Conservation (phyloP, 2,329 filamentous ascomycete species). For the Colletotrichum trifolii region DNA sequence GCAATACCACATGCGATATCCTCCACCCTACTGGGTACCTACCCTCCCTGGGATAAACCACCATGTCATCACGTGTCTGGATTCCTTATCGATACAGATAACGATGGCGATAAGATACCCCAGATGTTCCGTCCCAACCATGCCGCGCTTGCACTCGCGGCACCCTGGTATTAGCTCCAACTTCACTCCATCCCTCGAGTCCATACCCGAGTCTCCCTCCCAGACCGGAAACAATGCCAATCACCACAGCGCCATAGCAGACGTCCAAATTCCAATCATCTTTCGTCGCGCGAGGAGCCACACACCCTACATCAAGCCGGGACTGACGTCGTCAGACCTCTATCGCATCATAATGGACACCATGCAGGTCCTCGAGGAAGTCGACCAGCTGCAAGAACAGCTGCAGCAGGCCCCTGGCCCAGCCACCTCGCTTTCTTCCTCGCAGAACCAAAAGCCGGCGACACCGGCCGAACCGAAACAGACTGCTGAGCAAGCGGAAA, state of each 20-base stretch:
- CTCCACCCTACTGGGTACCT: neutral
- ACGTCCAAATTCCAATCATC: neutral
- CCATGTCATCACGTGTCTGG: slow-evolving; percentile 25
- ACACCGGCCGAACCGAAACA: neutral
- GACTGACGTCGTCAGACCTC: slow-evolving; percentile 7
- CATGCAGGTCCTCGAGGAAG: slow-evolving; percentile 21
- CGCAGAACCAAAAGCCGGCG: slow-evolving; percentile 17
- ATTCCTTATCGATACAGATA: too few relatives aligned
- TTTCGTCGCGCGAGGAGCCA: neutral
- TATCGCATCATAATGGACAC: slow-evolving; percentile 34
- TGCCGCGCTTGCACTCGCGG: slow-evolving; percentile 14
- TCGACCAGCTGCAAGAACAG: slow-evolving; percentile 11
- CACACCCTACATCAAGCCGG: neutral
- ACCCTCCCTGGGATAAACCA: neutral
- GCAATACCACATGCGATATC: slow-evolving; percentile 31
- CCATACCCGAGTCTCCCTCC: slow-evolving; percentile 23
- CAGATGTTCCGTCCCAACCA: slow-evolving; percentile 28
- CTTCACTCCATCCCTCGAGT: slow-evolving; percentile 26
- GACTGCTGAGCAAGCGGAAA: too few relatives aligned
- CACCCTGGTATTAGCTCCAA: slow-evolving; percentile 11
- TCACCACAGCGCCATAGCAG: slow-evolving; percentile 18
- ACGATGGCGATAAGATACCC: slow-evolving; percentile 35
- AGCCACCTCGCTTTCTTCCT: slow-evolving; percentile 18
- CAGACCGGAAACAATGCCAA: slow-evolving; percentile 26
- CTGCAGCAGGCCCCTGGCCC: neutral